Evolutionary conservation across 345 rosid genomes (phyloP), one percentile per base, ranked within the genome.

Genomic region (Geranium rotundifolium): DNA sequence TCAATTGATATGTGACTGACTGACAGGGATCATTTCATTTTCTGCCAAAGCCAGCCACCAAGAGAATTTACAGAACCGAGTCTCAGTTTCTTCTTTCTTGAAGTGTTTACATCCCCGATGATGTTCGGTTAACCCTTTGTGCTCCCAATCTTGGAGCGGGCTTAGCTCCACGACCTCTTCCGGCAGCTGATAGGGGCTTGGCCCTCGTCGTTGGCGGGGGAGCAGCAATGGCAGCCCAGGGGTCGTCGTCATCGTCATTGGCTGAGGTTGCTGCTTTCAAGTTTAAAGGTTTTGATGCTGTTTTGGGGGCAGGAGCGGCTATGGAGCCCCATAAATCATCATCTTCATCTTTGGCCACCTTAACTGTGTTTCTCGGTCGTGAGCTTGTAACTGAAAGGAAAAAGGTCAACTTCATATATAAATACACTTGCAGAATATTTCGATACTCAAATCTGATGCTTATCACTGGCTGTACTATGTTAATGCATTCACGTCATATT

Each of bases 211-310:
- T 81, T 17, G 99, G 99, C 54, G 81, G 73, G 27, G 99, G 97
- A 74, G 99, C 97, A 56, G 99, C 99, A 56, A 90, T 88, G 56
- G 97, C 82, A 54, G 96, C 90, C 97, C 97, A 93, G 1, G 96
- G 96, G 61, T 93, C 98, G 57, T 88, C 87, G 54, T 86, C 90
- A 19, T 86, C 86, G 54, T 73, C 64, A 27, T 23, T 23, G 79
- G 31, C 54, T 74, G 75, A 41, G 27, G 27, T 23, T 23, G 87
- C 63, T 61, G 83, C 0, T 72, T 82, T 93, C 57, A 76, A 73
- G 70, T 77, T 89, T 79, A 87, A 74, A 50, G 96, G 82, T 74
- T 77, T 87, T 27, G 90, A 86, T 30, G 78, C 29, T 8, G 86
- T 76, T 72, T 76, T 85, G 29, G 99, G 97, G 13, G 81, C 75